These are phyloP conservation scores for Aspergillus ellipticus DNA, from an alignment of 495 filamentous ascomycete genomes.

Conservation along the genomic window DNA sequence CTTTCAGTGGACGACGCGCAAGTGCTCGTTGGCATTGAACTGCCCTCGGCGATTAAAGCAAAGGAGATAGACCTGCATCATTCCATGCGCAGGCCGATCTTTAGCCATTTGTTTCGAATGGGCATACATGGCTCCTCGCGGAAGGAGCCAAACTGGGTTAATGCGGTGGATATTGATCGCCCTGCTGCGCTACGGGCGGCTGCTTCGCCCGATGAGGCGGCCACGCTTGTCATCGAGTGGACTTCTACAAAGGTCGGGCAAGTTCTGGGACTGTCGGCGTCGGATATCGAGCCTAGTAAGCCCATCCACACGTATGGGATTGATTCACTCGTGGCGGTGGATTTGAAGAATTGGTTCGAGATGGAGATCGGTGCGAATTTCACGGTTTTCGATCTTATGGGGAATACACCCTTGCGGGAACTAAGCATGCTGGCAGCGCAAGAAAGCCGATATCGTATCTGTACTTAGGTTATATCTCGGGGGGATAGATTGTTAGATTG, in stretches of 20 bases:
- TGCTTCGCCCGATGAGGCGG: neutral
- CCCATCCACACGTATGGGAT: constrained; percentile 3
- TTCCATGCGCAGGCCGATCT: neutral
- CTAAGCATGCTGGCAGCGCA: neutral
- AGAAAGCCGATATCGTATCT: neutral
- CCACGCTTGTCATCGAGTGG: neutral
- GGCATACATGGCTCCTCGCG: neutral
- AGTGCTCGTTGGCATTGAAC: neutral
- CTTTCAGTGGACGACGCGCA: neutral
- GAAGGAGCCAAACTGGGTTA: neutral
- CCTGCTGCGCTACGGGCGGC: neutral
- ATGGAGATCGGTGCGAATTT: neutral
- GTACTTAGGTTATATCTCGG: neutral
- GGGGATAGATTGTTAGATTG: too few relatives aligned
- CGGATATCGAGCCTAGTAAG: neutral
- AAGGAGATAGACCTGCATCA: constrained; percentile 1
- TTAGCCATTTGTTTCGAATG: constrained; percentile 1
- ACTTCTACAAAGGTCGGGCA: neutral
- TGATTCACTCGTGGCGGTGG: constrained; percentile 6
- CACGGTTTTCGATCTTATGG: neutral
- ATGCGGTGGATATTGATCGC: neutral
- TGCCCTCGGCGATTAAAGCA: neutral
- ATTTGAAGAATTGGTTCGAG: constrained; percentile 4
- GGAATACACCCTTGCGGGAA: neutral
- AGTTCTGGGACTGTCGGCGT: neutral